Conservation (phyloP, 345 rosid genomes). For the Mercurialis annua region DNA sequence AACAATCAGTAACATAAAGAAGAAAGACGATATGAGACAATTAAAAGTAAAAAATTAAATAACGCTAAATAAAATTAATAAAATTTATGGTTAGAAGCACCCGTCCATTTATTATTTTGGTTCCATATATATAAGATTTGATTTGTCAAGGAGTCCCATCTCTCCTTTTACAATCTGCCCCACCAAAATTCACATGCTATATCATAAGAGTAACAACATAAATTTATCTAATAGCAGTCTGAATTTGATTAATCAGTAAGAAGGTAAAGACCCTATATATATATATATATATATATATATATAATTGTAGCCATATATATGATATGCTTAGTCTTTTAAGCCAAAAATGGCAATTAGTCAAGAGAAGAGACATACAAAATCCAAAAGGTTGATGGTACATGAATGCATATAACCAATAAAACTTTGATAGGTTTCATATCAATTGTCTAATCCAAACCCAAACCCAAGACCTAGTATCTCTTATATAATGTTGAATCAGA, state of each 20-base stretch:
- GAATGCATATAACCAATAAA: neutral
- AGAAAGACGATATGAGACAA: no score
- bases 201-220: conserved; percentile 6
- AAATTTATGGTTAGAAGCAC: no score
- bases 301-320: conserved; percentile 6
- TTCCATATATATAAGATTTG: neutral
- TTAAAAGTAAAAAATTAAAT: no score
- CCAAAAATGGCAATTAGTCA: conserved; percentile 2
- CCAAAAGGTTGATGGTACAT: conserved; percentile 3
- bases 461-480: neutral
- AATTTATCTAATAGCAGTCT: neutral
- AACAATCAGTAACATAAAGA: no score
- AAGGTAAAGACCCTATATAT: conserved; percentile 3
- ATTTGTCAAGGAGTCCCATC: conserved; percentile 21
- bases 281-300: conserved; percentile 7
- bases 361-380: neutral
- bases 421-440: conserved; percentile 11
- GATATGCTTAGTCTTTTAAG: conserved; percentile 14
- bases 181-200: neutral
- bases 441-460: conserved; percentile 8
- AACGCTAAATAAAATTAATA: no score
- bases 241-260: conserved; percentile 20
- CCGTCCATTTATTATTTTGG: no score
- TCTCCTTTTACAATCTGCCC: conserved; percentile 5
- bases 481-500: neutral